phyloP scores from a whole-genome alignment of 2,329 filamentous ascomycete species.

The Aspergillus terreus region DNA sequence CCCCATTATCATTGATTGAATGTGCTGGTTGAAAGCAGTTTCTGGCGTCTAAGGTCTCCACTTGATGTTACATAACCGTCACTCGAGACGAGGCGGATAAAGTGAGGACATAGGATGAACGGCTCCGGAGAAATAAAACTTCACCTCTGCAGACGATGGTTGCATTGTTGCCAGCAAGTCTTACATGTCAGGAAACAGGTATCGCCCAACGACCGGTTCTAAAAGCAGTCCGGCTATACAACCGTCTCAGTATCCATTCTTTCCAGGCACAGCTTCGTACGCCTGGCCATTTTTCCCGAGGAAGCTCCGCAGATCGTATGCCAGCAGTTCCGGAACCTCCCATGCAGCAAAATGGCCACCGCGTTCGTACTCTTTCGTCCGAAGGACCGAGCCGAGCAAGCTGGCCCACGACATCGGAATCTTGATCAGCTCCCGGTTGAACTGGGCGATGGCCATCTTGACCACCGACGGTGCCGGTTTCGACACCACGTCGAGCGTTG shows the following conservation, averaged over 20 bases:
- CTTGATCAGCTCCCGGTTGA: conserved; percentile 49
- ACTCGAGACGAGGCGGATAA: conserved; percentile 2
- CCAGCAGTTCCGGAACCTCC: conserved; percentile 47
- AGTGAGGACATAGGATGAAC: conserved; percentile 2
- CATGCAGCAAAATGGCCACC: conserved; percentile 55
- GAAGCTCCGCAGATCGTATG: conserved; percentile 46
- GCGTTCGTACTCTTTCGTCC: conserved; percentile 41
- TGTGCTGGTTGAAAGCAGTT: conserved; percentile 18
- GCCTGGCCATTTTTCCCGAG: conserved; percentile 42
- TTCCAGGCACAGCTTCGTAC: conserved; percentile 31
- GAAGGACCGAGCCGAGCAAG: conserved; percentile 51
- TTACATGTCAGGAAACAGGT: too few relatives aligned
- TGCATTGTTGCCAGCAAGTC: not conserved
- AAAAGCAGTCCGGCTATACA: not conserved
- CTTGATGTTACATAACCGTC: conserved; percentile 16
- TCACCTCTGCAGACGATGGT: not conserved
- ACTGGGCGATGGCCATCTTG: conserved; percentile 51
- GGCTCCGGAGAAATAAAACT: not conserved
- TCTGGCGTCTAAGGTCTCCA: conserved; percentile 26
- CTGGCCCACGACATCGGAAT: conserved; percentile 50
- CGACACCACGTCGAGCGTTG: conserved; percentile 23
- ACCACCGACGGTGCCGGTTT: conserved; percentile 44
- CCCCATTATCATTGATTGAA: conserved; percentile 13
- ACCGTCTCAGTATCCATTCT: conserved; percentile 28
- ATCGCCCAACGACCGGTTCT: too few relatives aligned